Base-by-base conservation (phyloP, 129 eudicot species). In the Oenanthe sinensis region DNA sequence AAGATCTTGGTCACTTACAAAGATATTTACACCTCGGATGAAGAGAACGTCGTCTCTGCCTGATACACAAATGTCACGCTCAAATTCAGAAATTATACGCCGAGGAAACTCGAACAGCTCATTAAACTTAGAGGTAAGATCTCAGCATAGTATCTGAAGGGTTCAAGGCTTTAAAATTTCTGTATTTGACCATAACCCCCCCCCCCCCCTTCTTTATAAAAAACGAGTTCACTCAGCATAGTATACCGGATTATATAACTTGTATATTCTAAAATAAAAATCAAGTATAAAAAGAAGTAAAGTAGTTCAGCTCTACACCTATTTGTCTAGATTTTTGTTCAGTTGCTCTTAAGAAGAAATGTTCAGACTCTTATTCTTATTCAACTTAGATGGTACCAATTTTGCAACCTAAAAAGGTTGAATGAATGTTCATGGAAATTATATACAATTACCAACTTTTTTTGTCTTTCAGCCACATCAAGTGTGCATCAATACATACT, bases 1-100 rank as follows among this genome's bases (percentile, higher is more conserved):
- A 37, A 86, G 93, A 70, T 91, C 98, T 43, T 89, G 91, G 93
- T 93, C 97, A 37, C 83, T 91, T 49, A 83, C 96, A 16, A 93
- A 83, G 67, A 84, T 93, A 26, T 91, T 93, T 75, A 91, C 97
- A 42, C 98, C 98, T 81, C 89, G 92, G 39, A 82, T 65, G 77
- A 91, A 87, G 71, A 89, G 82, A 74, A 72, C 96, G 8, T 55
- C 87, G 16, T 93, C 98, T 71, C 63, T 93, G 67, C 98, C 98
- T 2, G 89, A 82, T 78, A 93, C 92, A 55, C 93, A 91, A 46
- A 82, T 88, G 70, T 86, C 78, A 62, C 87, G 82, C 77, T 87
- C 88, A 17, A 88, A 85, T 72, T 84, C 86, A 2, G 89, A 83
- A 69, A 83, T 89, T 22, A 45, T 76, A 39, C 19, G 75, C 24